Evolutionary conservation across 768 basidiomycete species (phyloP), one percentile per base, ranked within the genome.

Genomic region (Lactarius vividus): DNA sequence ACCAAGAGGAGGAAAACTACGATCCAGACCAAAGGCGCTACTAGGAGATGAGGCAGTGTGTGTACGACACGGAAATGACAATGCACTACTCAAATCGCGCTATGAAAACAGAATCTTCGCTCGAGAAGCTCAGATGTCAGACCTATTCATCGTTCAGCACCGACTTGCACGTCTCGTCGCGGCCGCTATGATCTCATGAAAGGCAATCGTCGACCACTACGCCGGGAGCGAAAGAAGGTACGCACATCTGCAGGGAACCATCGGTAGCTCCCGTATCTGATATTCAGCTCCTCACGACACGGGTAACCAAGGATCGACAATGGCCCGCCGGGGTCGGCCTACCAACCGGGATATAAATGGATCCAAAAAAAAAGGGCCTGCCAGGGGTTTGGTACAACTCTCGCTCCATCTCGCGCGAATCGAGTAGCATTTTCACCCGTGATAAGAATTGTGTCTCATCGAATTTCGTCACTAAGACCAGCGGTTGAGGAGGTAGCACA

Each of bases 101-200:
- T 7, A 91, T 80, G 73, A 97, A 97, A 1, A 91, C 94, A 1
- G 93, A 88, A 70, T 96, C 95, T 75, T 99, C 96, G 70, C 89
- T 92, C 4, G 91, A 89, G 87, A 94, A 96, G 2, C 93, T 92
- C 1, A 96, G 96, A 74, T 97, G 96, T 5, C 95, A 95, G 18
- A 98, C 90, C 96, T 96, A 99, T 70, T 96, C 92, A 74, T 98
- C 96, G 73, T 99, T 99, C 60, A 99, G 79, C 6, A 99, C 97
- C 9, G 91, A 88, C 73, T 88, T 90, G 76, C 96, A 97, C 89
- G 98, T 96, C 26, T 94, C 91, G 72, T 98, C 97, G 16, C 97
- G 90, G 2, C 97, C 97, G 3, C 96, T 92, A 73, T 97, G 62
- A 86, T 85, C 77, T 96, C 95, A 94, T 97, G 71, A 29, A 57